Evolutionary conservation across 805 yeast genomes (phyloP).

Genomic region (Pichia californica): DNA sequence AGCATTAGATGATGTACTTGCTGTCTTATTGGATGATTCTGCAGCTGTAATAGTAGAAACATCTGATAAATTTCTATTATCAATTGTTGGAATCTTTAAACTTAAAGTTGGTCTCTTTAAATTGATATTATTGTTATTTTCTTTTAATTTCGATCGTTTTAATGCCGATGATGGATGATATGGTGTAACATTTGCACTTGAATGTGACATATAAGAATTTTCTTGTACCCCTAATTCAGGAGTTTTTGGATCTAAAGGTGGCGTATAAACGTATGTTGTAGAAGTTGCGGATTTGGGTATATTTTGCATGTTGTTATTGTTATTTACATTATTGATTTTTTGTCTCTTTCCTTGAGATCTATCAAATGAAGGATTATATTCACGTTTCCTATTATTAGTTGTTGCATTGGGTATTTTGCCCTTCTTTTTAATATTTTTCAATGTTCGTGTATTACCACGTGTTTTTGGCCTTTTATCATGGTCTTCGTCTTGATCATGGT

Average conservation of each 20-base stretch:
- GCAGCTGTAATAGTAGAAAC: constrained; percentile 22
- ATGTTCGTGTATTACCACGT: too few relatives aligned
- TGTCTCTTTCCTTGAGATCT: not conserved
- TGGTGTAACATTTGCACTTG: constrained; percentile 3
- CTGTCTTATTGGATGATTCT: constrained; percentile 8
- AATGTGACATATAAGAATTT: not conserved
- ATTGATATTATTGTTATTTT: not conserved
- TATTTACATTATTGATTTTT: not conserved
- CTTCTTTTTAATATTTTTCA: not conserved
- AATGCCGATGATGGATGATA: constrained; percentile 4
- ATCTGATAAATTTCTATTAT: constrained; percentile 29
- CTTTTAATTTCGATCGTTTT: constrained; percentile 2
- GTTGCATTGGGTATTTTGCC: not conserved
- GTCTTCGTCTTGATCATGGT: too few relatives aligned
- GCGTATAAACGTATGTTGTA: not conserved
- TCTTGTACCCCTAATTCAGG: constrained; percentile 1
- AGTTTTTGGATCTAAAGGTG: constrained; percentile 3
- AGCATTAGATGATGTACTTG: not conserved
- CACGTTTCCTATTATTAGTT: not conserved
- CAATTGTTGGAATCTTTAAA: constrained; percentile 53
- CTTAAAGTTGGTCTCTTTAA: constrained; percentile 49
- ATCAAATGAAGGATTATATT: not conserved
- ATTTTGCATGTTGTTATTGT: too few relatives aligned
- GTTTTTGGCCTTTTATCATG: too few relatives aligned
- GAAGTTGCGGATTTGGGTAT: not conserved